Percentiles rank a stretch among this genome's conserved stretches.
These are phyloP conservation scores for Pseudotsuga menziesii DNA, from an alignment of 75 land plant genomes.

Conservation along the genomic window DNA sequence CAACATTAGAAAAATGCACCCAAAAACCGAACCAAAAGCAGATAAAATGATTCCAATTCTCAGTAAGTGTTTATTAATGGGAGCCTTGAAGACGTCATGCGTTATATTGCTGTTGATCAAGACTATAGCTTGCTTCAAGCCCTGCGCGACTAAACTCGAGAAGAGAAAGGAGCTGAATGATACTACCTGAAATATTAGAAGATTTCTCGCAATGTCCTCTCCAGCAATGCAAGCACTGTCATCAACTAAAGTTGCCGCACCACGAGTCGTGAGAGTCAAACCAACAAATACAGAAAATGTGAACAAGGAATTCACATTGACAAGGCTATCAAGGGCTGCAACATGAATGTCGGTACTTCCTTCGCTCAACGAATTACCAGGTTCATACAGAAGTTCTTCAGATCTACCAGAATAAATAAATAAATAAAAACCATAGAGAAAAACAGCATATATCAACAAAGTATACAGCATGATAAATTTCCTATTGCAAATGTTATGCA, in stretches of 20 bases:
- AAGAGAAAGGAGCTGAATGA: constrained; percentile 91
- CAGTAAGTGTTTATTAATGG: constrained; percentile 35
- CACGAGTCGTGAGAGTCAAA: constrained; percentile 6
- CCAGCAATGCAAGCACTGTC: constrained; percentile 17
- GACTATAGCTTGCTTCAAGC: constrained; percentile 74
- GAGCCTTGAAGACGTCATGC: neutral
- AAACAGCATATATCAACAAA: no score
- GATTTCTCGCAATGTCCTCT: constrained; percentile 12
- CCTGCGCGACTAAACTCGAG: constrained; percentile 87
- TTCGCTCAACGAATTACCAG: neutral
- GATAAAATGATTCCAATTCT: constrained; percentile 63
- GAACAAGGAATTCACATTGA: constrained; percentile 90
- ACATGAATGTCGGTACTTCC: constrained; percentile 62
- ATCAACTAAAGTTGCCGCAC: constrained; percentile 1
- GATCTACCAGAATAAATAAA: neutral
- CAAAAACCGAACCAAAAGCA: constrained; percentile 63
- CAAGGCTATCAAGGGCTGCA: constrained; percentile 79
- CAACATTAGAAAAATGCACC: constrained; percentile 64
- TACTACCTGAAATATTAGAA: constrained; percentile 77
- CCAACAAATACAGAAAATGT: constrained; percentile 88
- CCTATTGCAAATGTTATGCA: no score
- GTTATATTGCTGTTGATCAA: constrained; percentile 9
- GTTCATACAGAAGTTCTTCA: neutral
- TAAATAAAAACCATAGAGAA: no score
- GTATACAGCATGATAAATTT: no score